Percentiles rank a stretch among this genome's conserved stretches.
Conservation (phyloP, 2,329 filamentous ascomycete genomes). For the Hypoxylon sp. region DNA sequence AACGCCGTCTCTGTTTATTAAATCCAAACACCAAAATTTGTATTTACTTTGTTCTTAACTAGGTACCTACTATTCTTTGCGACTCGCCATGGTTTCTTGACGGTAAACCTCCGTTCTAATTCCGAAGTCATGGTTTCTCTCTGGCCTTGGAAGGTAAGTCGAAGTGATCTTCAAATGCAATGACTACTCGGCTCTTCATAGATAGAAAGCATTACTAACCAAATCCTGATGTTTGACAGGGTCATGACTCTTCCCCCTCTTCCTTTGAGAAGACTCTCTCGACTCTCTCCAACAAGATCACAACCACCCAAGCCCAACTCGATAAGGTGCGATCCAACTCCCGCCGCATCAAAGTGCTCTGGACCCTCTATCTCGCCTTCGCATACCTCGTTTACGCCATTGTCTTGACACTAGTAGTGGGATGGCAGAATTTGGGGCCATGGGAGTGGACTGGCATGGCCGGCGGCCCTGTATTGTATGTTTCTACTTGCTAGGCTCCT, state of each 20-base stretch:
- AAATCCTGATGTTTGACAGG: slow-evolving; percentile 62
- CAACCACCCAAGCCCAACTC: slow-evolving; percentile 78
- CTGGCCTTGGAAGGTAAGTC: slow-evolving; percentile 84
- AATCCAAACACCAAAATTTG: not conserved
- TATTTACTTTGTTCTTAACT: slow-evolving; percentile 16
- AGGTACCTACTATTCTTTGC: slow-evolving; percentile 2
- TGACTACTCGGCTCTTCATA: not conserved
- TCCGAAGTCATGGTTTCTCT: slow-evolving; percentile 78
- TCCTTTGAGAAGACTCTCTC: slow-evolving; percentile 94
- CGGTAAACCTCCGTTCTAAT: slow-evolving; percentile 19
- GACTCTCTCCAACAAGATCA: slow-evolving; percentile 85
- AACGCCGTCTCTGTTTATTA: not conserved
- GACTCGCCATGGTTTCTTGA: slow-evolving; percentile 47
- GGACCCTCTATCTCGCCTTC: slow-evolving; percentile 91
- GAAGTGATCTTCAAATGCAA: no score
- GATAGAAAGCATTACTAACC: slow-evolving; percentile 12
- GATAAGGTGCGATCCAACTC: slow-evolving; percentile 80
- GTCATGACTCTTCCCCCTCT: slow-evolving; percentile 84
- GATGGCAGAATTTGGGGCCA: slow-evolving; percentile 81
- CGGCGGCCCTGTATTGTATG: slow-evolving; percentile 83
- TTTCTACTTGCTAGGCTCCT: slow-evolving; percentile 17
- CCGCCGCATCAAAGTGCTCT: slow-evolving; percentile 85
- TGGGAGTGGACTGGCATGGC: slow-evolving; percentile 84
- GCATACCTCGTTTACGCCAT: slow-evolving; percentile 90
- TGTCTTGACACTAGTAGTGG: slow-evolving; percentile 86